Evolutionary conservation across 495 filamentous ascomycete genomes (phyloP).

Genomic region (Penicillium ochrochloron): DNA sequence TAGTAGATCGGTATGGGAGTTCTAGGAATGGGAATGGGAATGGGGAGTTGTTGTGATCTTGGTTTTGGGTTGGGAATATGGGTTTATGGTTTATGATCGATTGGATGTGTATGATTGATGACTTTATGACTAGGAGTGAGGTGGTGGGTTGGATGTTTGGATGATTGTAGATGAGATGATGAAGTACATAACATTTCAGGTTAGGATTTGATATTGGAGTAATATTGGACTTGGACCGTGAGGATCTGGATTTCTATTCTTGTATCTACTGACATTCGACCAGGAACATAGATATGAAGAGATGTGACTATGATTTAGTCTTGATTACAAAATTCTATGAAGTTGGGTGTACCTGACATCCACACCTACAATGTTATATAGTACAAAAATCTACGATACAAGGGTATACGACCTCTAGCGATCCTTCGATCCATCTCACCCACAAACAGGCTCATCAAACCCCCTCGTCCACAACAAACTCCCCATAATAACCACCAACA

Average conservation of each 20-base stretch:
- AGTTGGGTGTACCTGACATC: background rate
- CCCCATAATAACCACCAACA: conserved; percentile 78
- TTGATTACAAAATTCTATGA: background rate
- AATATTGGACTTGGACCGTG: background rate
- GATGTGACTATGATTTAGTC: background rate
- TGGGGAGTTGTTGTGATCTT: background rate
- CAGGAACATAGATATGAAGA: background rate
- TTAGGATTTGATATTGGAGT: background rate
- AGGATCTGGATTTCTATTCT: background rate
- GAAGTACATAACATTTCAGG: background rate
- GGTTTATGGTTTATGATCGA: background rate
- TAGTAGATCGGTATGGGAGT: conserved; percentile 17
- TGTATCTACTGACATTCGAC: background rate
- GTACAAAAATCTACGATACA: background rate
- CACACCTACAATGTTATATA: background rate
- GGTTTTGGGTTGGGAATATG: background rate
- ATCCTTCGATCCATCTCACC: conserved; percentile 20
- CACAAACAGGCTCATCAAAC: conserved; percentile 58
- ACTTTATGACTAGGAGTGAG: background rate
- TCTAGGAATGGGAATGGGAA: conserved; percentile 5
- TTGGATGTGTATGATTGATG: background rate
- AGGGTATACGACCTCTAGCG: background rate
- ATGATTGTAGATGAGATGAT: background rate
- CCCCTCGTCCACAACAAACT: conserved; percentile 77
- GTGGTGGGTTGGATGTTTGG: background rate